These are phyloP conservation scores for Sugiyamaella valdiviana DNA, from an alignment of 805 yeast genomes.

Conservation along the genomic window DNA sequence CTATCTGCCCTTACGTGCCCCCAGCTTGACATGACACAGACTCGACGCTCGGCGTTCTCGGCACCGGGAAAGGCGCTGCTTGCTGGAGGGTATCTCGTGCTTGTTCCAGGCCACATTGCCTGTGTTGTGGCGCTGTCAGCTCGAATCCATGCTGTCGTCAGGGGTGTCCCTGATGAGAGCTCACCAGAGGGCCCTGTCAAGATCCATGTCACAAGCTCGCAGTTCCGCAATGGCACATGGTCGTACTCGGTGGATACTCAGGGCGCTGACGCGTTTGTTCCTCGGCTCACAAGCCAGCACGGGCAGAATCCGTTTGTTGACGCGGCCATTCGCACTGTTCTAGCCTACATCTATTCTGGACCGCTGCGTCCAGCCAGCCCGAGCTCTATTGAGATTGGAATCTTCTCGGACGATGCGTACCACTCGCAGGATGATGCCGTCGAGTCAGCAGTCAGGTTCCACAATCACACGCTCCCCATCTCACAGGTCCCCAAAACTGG, in stretches of 20 bases:
- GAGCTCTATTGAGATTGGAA: slow-evolving; percentile 44
- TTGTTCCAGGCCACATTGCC: slow-evolving; percentile 68
- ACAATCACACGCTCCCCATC: slow-evolving; percentile 55
- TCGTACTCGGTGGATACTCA: slow-evolving; percentile 32
- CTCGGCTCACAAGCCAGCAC: slow-evolving; percentile 10
- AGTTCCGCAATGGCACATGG: slow-evolving; percentile 71
- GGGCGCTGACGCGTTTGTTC: neutral
- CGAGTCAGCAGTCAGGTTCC: slow-evolving; percentile 39
- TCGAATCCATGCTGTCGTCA: slow-evolving; percentile 74
- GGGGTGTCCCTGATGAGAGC: slow-evolving; percentile 7
- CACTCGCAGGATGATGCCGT: slow-evolving; percentile 53
- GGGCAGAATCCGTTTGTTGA: slow-evolving; percentile 66
- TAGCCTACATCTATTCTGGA: slow-evolving; percentile 44
- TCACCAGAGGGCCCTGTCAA: slow-evolving; percentile 5
- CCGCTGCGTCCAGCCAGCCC: slow-evolving; percentile 8
- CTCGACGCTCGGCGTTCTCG: slow-evolving; percentile 56
- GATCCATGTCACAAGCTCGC: slow-evolving; percentile 61
- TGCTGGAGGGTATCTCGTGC: slow-evolving; percentile 91
- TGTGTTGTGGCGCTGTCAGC: slow-evolving; percentile 84
- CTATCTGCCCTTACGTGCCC: too few species aligned
- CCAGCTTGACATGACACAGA: too few species aligned
- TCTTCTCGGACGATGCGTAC: slow-evolving; percentile 82
- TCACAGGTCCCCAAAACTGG: slow-evolving; percentile 86
- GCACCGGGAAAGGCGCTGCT: slow-evolving; percentile 94
- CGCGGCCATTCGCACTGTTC: slow-evolving; percentile 50